A percentile compares a stretch with the other conserved stretches of the same genome.
phyloP scores from a whole-genome alignment of 2,329 filamentous ascomycete genomes.

The Colletotrichum paranaense region DNA sequence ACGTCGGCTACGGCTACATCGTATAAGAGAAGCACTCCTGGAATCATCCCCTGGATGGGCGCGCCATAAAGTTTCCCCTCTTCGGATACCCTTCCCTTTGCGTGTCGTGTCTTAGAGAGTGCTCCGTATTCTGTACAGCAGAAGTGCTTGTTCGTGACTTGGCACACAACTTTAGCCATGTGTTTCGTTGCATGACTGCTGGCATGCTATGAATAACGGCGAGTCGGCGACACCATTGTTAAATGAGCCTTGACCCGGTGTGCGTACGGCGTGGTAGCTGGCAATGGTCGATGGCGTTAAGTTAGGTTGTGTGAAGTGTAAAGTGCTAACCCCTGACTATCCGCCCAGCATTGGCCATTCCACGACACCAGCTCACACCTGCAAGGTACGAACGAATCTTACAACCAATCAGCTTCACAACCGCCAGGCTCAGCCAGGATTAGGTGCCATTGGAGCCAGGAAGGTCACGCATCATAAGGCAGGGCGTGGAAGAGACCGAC shows the following conservation, averaged over 20 bases:
- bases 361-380: not conserved
- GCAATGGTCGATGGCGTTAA: not conserved
- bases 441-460: not conserved
- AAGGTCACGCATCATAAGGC: not conserved
- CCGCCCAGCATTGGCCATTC: slow-evolving; percentile 12
- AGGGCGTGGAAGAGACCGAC: not conserved
- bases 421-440: slow-evolving; percentile 13
- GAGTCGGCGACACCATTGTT: not conserved
- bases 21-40: not conserved
- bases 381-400: slow-evolving; percentile 2
- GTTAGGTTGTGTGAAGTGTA: no score
- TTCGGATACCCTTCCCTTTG: not conserved
- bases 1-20: not conserved
- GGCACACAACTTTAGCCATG: not conserved
- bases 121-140: not conserved
- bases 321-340: not conserved
- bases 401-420: slow-evolving; percentile 13
- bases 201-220: not conserved
- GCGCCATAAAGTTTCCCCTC: not conserved
- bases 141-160: not conserved
- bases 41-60: not conserved
- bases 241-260: not conserved
- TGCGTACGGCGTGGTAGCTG: not conserved
- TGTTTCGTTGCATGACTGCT: not conserved
- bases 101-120: not conserved